These are phyloP conservation scores for Cordyceps farinosa DNA, from an alignment of 2,329 filamentous ascomycete species.

Conservation along the genomic window DNA sequence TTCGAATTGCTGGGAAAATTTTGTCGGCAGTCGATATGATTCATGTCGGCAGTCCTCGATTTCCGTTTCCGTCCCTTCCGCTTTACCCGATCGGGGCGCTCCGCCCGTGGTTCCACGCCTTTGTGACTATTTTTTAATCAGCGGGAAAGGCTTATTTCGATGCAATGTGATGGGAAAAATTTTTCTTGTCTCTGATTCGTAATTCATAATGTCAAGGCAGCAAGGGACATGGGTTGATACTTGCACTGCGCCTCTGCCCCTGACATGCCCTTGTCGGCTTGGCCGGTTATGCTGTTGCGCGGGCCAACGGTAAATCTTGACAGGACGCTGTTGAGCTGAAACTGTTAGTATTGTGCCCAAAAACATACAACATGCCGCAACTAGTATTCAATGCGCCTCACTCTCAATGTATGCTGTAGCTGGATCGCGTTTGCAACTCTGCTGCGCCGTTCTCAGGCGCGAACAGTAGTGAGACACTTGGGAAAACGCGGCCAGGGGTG, in stretches of 20 bases:
- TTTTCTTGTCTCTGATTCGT: not conserved
- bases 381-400: not conserved
- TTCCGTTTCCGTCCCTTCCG: slow-evolving; percentile 2
- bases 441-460: too few species aligned
- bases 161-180: not conserved
- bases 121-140: not conserved
- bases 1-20: not conserved
- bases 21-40: not conserved
- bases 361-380: not conserved
- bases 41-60: not conserved
- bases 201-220: not conserved
- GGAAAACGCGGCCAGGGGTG: too few species aligned
- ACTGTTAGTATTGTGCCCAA: not conserved
- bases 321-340: not conserved
- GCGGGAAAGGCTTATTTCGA: not conserved
- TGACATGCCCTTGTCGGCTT: not conserved
- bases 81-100: slow-evolving; percentile 5
- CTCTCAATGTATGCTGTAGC: too few species aligned
- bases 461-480: too few species aligned
- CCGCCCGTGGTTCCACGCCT: not conserved
- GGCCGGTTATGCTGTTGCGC: not conserved
- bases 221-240: not conserved
- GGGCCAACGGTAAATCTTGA: not conserved
- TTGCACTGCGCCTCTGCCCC: not conserved
- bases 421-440: not conserved